phyloP scores from a whole-genome alignment of 768 basidiomycete species.

The Russula olivacea region DNA sequence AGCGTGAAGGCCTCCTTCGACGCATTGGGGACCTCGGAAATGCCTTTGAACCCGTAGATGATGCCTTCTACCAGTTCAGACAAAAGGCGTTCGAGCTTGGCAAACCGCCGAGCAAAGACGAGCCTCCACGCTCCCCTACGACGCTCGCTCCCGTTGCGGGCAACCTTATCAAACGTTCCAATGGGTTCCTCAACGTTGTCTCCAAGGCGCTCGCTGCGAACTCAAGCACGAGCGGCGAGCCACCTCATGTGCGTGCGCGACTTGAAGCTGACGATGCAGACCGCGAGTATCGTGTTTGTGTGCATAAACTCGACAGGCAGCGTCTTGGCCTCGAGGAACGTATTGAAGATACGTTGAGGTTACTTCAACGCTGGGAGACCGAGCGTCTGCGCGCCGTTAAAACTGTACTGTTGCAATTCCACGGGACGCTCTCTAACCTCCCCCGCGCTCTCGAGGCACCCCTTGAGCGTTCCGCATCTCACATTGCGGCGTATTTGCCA shows the following conservation, averaged over 20 bases:
- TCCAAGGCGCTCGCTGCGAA: slow-evolving; percentile 57
- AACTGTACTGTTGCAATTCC: slow-evolving; percentile 85
- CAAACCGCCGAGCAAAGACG: slow-evolving; percentile 31
- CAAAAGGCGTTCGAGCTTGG: slow-evolving; percentile 68
- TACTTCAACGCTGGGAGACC: slow-evolving; percentile 77
- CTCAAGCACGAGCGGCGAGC: slow-evolving; percentile 46
- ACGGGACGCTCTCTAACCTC: slow-evolving; percentile 68
- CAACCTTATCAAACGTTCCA: slow-evolving; percentile 61
- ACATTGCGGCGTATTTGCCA: slow-evolving; percentile 81
- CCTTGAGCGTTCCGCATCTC: slow-evolving; percentile 62
- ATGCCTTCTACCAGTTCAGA: slow-evolving; percentile 81
- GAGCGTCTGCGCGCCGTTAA: slow-evolving; percentile 82
- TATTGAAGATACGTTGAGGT: slow-evolving; percentile 75
- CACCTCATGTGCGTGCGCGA: slow-evolving; percentile 61
- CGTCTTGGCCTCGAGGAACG: slow-evolving; percentile 81
- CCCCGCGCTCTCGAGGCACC: slow-evolving; percentile 61
- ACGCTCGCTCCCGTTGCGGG: slow-evolving; percentile 42
- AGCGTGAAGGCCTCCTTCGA: slow-evolving; percentile 53
- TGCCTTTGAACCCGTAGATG: slow-evolving; percentile 67
- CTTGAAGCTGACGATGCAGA: slow-evolving; percentile 80
- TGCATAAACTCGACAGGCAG: slow-evolving; percentile 79
- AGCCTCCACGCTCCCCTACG: slow-evolving; percentile 29
- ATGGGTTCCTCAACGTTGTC: slow-evolving; percentile 63
- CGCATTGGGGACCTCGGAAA: slow-evolving; percentile 82
- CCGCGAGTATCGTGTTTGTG: slow-evolving; percentile 66